Percentiles rank a stretch among this genome's conserved stretches.
Conservation (phyloP, 1,139 yeast genomes). For the Zygotorulaspora mrakii region DNA sequence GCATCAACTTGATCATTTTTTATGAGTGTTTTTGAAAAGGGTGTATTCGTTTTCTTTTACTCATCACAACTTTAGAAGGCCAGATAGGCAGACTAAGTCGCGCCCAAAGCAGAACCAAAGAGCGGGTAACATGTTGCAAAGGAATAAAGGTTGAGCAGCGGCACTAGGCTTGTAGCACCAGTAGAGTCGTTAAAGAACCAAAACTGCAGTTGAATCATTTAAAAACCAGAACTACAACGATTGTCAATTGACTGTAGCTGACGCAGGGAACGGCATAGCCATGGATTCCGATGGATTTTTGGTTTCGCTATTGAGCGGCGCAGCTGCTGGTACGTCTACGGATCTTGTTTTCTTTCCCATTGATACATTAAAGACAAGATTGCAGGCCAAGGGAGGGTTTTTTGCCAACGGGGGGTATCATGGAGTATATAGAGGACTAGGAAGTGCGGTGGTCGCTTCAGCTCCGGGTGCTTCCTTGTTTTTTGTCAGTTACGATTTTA, state of each 20-base stretch:
- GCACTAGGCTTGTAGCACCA: too few relatives aligned
- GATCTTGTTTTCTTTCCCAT: slow-evolving; percentile 94
- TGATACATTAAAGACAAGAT: slow-evolving; percentile 87
- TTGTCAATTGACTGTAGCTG: too few relatives aligned
- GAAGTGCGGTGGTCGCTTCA: slow-evolving; percentile 89
- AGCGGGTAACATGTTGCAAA: background rate
- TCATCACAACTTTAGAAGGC: background rate
- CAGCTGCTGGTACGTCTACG: slow-evolving; percentile 92
- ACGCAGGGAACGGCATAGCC: background rate
- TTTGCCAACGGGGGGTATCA: slow-evolving; percentile 87
- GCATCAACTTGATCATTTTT: background rate
- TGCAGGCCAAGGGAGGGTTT: slow-evolving; percentile 95
- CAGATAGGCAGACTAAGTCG: background rate
- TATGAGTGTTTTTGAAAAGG: background rate
- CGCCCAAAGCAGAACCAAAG: too few relatives aligned
- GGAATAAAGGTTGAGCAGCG: background rate
- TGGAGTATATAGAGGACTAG: slow-evolving; percentile 88
- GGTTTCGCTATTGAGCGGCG: slow-evolving; percentile 60
- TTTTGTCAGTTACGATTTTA: slow-evolving; percentile 80
- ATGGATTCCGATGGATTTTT: slow-evolving; percentile 25
- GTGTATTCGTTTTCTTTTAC: background rate
- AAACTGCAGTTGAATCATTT: too few relatives aligned
- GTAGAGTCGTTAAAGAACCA: too few relatives aligned
- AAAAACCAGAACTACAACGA: too few relatives aligned
- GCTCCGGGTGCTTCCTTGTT: slow-evolving; percentile 93